Evolutionary conservation across 441 rosid genomes (phyloP).

Genomic region (Croton laevigatus): DNA sequence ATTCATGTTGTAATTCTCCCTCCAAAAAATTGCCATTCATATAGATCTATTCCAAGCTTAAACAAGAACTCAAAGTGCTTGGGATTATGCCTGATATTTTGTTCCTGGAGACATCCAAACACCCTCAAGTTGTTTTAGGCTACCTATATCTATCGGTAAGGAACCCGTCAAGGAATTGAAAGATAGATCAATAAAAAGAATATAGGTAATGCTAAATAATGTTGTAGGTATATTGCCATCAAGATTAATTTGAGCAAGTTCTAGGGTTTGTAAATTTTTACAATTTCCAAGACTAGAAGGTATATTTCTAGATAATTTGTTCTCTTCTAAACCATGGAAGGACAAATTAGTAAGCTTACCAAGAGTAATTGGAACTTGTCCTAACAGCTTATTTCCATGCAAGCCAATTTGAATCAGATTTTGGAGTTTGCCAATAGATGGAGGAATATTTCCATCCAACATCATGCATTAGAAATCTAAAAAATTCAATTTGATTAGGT

Average conservation of each 20-base stretch:
- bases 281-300: slow-evolving; percentile 22
- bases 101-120: slow-evolving; percentile 17
- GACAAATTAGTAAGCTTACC: slow-evolving; percentile 5
- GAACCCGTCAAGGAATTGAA: slow-evolving; percentile 16
- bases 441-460: slow-evolving; percentile 9
- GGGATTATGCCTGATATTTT: slow-evolving; percentile 27
- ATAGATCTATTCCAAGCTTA: slow-evolving; percentile 12
- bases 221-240: slow-evolving; percentile 14
- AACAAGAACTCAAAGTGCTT: slow-evolving; percentile 16
- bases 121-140: background rate
- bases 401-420: too few relatives aligned
- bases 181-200: background rate
- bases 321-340: background rate
- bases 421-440: too few relatives aligned
- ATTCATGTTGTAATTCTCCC: slow-evolving; percentile 22
- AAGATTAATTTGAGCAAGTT: slow-evolving; percentile 16
- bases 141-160: slow-evolving; percentile 20
- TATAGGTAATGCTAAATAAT: slow-evolving; percentile 4
- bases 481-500: background rate
- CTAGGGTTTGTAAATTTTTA: background rate
- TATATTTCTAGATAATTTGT: slow-evolving; percentile 16
- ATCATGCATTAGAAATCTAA: too few relatives aligned
- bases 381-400: too few relatives aligned
- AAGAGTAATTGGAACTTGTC: slow-evolving; percentile 17
- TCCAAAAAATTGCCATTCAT: slow-evolving; percentile 27